Conservation (phyloP, 345 rosid species). For the Populus nigra region DNA sequence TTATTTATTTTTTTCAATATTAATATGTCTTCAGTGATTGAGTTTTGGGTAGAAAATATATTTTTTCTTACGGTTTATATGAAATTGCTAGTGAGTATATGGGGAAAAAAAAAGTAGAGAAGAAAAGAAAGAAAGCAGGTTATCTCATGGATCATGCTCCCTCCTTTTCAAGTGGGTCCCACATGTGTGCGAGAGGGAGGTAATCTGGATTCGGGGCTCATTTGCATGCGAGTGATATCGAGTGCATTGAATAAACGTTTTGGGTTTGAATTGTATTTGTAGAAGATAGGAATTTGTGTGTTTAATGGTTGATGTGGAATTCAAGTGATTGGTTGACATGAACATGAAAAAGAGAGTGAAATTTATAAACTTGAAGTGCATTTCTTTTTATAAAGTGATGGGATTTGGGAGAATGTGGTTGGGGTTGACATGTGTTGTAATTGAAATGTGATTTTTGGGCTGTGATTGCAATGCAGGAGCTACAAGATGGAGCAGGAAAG, state of each 20-base stretch:
- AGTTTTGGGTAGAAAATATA: neutral
- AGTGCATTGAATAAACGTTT: neutral
- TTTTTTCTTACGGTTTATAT: neutral
- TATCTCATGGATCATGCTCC: neutral
- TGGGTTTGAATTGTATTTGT: neutral
- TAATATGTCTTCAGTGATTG: neutral
- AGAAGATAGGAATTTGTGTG: neutral
- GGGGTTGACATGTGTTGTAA: neutral
- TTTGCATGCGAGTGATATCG: neutral
- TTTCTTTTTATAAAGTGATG: neutral
- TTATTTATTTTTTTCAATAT: neutral
- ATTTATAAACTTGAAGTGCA: neutral
- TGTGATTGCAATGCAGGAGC: constrained; percentile 47
- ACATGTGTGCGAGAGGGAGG: no score
- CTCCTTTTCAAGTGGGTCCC: neutral
- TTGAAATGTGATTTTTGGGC: neutral
- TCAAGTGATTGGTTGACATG: neutral
- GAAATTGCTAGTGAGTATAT: neutral
- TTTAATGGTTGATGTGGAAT: neutral
- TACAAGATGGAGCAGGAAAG: constrained; percentile 60
- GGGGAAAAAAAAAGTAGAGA: neutral
- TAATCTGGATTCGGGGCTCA: no score
- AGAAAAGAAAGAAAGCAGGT: no score
- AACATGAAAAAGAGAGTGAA: neutral
- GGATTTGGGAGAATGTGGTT: neutral